Evolutionary conservation across 345 rosid genomes (phyloP), one percentile per base, ranked within the genome.

Genomic region (Citrus australasica): DNA sequence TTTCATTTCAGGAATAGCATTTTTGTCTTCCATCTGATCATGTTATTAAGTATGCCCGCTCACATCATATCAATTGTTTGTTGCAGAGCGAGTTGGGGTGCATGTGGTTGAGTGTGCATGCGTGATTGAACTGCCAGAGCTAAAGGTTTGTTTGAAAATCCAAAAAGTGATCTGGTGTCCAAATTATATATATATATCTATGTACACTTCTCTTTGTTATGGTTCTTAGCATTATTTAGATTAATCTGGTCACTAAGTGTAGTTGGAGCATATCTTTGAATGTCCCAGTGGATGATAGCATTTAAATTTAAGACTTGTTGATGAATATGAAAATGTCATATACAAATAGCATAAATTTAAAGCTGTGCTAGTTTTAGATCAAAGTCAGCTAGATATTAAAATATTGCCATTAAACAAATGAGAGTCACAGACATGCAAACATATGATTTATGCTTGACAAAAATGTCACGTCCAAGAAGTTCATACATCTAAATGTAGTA

Each of bases 101-200:
- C 65, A 88, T 66, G 92, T 96, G 71, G 92, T 91, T 71, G 99
- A 96, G 87, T 94, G 99, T 80, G 99, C 98, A 38, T 94, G 99
- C 75, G 89, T 94, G 27, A 94, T 96, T 77, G 99, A 96, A 87
- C 85, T 96, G 88, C 83, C 91, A 7, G 98, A 86, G 88, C 90
- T 96, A 63, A 88, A 90, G 91, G 98, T 92, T 81, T 25, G 79
- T 61, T 2, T 58, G 7, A 8, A 33, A 35, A n/a, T 46, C 32
- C 46, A 46, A 42, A 53, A 9, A 48, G 55, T 35, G 37, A 75
- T 74, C 77, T 64, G 60, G 6, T 51, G 53, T 73, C 17, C 28
- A 25, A 38, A 24, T 38, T 68, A 10, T 71, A 53, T 25, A 56
- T n/a, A 35, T 53, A 19, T n/a, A 46, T 25, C 27, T 32, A 46